Percentiles rank a stretch among this genome's conserved stretches.
Evolutionary conservation across 2,329 filamentous ascomycete genomes (phyloP).

Genomic region (Scleromitrula shiraiana): DNA sequence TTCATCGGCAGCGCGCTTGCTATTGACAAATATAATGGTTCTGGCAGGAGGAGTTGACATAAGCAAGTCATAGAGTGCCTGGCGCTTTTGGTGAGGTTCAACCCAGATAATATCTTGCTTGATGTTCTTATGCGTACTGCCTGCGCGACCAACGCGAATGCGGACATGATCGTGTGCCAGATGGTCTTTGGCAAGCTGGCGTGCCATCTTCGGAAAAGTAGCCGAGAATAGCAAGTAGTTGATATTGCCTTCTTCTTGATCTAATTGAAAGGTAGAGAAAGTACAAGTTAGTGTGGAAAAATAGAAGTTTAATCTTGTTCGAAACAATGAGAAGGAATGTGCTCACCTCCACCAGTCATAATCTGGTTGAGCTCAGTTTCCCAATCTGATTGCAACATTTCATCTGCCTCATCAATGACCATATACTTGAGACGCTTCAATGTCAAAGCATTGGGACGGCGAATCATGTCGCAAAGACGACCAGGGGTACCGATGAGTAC

Average conservation of each 20-base stretch:
- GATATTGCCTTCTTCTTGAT: constrained; percentile 62
- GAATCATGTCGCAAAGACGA: constrained; percentile 77
- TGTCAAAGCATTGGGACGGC: constrained; percentile 58
- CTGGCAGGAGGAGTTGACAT: constrained; percentile 61
- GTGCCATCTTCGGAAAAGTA: constrained; percentile 77
- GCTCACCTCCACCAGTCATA: constrained; percentile 71
- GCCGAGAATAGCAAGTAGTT: constrained; percentile 84
- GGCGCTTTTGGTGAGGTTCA: constrained; percentile 58
- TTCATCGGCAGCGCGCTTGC: constrained; percentile 67
- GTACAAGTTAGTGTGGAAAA: not conserved
- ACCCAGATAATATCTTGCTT: constrained; percentile 66
- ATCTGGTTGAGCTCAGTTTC: constrained; percentile 66
- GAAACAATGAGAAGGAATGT: too few species aligned
- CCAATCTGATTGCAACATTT: constrained; percentile 80
- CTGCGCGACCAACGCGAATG: constrained; percentile 79
- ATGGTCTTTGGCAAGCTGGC: constrained; percentile 68
- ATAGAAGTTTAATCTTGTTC: not conserved
- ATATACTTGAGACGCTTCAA: constrained; percentile 70
- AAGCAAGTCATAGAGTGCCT: constrained; percentile 65
- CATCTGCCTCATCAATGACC: constrained; percentile 91
- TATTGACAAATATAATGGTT: constrained; percentile 87
- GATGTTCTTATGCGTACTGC: constrained; percentile 76
- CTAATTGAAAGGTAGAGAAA: constrained; percentile 38
- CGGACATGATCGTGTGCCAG: constrained; percentile 68
- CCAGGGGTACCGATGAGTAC: constrained; percentile 83